These are phyloP conservation scores for Tardiomyces digboiensis DNA, from an alignment of 1,139 yeast genomes.

Conservation along the genomic window DNA sequence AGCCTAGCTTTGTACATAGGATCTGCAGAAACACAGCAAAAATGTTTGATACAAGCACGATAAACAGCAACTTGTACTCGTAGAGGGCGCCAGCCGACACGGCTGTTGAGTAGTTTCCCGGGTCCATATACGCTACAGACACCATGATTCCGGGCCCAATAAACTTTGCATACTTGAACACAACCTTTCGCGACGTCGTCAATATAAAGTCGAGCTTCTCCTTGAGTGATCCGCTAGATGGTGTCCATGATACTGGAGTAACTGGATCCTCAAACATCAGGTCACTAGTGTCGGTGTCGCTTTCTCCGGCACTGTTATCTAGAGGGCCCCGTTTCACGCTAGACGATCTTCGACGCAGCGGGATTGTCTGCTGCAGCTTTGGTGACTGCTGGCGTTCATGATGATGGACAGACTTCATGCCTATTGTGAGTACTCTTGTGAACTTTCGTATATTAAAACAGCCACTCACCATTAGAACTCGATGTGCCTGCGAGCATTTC, in stretches of 20 bases:
- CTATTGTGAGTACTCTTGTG: too few relatives aligned
- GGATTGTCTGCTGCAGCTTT: neutral
- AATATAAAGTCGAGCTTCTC: slow-evolving; percentile 11
- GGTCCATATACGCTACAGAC: slow-evolving; percentile 94
- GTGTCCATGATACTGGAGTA: neutral
- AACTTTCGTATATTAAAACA: too few relatives aligned
- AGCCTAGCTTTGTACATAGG: slow-evolving; percentile 76
- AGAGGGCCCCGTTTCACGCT: neutral
- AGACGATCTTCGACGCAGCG: neutral
- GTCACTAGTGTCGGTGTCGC: neutral
- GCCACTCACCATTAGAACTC: too few relatives aligned
- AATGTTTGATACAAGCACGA: slow-evolving; percentile 70
- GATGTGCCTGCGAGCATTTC: neutral
- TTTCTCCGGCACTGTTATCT: neutral
- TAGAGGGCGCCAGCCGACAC: slow-evolving; percentile 91
- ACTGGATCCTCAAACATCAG: neutral
- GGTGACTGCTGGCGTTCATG: neutral
- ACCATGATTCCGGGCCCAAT: slow-evolving; percentile 95
- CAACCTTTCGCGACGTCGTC: neutral
- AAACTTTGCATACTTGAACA: slow-evolving; percentile 44
- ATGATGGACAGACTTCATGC: too few relatives aligned
- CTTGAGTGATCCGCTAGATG: slow-evolving; percentile 17
- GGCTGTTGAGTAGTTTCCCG: slow-evolving; percentile 94
- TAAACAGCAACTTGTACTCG: slow-evolving; percentile 72
- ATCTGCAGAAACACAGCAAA: slow-evolving; percentile 84